Evolutionary conservation across 78 protist genomes (phyloP).

Genomic region (Chrysochromulina tobinii): DNA sequence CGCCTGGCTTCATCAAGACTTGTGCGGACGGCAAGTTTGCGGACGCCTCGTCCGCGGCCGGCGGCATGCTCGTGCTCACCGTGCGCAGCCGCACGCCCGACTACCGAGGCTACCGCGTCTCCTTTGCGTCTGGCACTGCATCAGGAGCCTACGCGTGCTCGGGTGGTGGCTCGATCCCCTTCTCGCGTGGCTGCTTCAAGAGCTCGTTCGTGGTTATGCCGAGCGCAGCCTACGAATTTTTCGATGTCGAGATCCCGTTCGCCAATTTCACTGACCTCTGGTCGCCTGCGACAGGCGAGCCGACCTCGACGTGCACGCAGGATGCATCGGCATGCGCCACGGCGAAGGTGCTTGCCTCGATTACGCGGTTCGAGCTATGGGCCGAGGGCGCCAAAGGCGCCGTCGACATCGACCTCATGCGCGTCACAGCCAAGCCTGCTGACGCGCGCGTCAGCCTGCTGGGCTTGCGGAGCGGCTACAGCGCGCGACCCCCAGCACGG

Average conservation of each 20-base stretch:
- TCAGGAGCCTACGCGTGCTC: background rate
- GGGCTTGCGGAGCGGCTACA: too few species aligned
- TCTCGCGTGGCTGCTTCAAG: slow-evolving; percentile 18
- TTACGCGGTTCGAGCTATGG: background rate
- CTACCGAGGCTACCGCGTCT: slow-evolving; percentile 6
- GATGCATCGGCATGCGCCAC: background rate
- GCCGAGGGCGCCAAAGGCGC: background rate
- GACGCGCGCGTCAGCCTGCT: background rate
- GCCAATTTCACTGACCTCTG: background rate
- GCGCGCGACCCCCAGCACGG: too few species aligned
- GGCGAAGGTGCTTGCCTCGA: background rate
- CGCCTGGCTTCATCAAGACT: slow-evolving; percentile 35
- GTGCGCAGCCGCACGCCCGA: background rate
- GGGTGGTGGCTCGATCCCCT: slow-evolving; percentile 4
- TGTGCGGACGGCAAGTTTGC: background rate
- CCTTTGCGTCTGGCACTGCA: background rate
- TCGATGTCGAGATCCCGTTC: background rate
- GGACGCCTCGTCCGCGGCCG: background rate
- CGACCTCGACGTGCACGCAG: background rate
- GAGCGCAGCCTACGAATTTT: background rate
- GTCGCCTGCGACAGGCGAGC: background rate
- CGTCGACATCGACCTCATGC: background rate
- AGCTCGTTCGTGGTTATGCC: background rate
- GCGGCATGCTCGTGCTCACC: background rate
- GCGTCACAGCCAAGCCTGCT: background rate